Base-by-base conservation (phyloP, 2,329 filamentous ascomycete genomes). In the Nakataea oryzae region DNA sequence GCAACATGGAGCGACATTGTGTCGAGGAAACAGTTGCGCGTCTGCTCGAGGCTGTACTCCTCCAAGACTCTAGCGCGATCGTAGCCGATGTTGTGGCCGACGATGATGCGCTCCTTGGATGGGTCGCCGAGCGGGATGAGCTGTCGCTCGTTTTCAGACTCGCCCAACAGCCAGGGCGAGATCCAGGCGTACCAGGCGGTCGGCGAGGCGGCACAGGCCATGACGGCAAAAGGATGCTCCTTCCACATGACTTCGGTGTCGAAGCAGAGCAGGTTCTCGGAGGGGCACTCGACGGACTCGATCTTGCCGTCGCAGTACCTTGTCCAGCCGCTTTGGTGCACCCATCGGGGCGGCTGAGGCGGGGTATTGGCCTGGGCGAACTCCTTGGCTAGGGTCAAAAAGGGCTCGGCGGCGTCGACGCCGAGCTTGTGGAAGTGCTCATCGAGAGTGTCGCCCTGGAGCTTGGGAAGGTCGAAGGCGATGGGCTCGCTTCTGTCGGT, bases 1-100 rank as follows among this genome's bases (percentile, higher is more conserved):
- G 96, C 96, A 9, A 96, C 93, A 72, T 99, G 95, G 26, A 99
- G 78, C 1, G 93, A 97, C 95, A 99, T 99, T 32, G 95, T 99
- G 72, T 99, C 95, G 60, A 99, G 76, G 71, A 96, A 99, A 56
- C 85, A 88, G 67, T 92, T 97, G 54, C 86, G 85, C 1, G 91
- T 88, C 73, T 97, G 93, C 62, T 85, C 79, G 54, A 97, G 74
- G 69, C 87, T 83, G 72, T 99, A 99, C 72, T 99, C 95, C 72
- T 99, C 95, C 26, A 87, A 75, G 62, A 97, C 85, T 47, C 96
- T 84, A 21, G 93, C 93, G 28, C 95, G 84, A 71, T 99, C 95
- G 72, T 96, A 99, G 26, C 95, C 95, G 63, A 99, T 86, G 67
- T 99, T 99, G 75, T 99, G 95, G 2, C 95, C 95, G 27, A 99